phyloP scores from a whole-genome alignment of 2,329 filamentous ascomycete genomes.

The Fusarium phyllophilum region DNA sequence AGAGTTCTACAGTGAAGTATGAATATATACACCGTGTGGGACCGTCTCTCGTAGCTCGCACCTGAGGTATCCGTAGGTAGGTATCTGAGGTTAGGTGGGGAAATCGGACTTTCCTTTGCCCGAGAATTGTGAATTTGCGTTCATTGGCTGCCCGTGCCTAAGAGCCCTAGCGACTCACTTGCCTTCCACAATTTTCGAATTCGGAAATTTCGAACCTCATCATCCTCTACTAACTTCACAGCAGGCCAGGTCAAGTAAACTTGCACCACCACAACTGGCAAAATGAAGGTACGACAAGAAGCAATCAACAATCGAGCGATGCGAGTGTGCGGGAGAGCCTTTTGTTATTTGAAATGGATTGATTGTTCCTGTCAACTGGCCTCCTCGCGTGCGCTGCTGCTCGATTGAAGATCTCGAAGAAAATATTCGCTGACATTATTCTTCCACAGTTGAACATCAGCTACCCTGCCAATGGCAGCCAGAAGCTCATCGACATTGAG shows the following conservation, averaged over 20 bases:
- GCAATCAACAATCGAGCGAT: slow-evolving; percentile 5
- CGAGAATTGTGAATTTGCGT: slow-evolving; percentile 12
- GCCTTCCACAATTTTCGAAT: slow-evolving; percentile 45
- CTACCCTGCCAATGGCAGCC: slow-evolving; percentile 99
- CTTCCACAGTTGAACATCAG: slow-evolving; percentile 69
- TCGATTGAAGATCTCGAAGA: slow-evolving; percentile 8
- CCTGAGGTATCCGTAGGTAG: no score
- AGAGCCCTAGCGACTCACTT: slow-evolving; percentile 57
- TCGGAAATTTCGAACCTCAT: slow-evolving; percentile 49
- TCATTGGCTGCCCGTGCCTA: slow-evolving; percentile 49
- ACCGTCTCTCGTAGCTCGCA: slow-evolving; percentile 1
- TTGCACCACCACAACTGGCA: slow-evolving; percentile 59
- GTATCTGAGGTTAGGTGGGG: not conserved
- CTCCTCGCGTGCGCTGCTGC: not conserved
- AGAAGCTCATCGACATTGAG: slow-evolving; percentile 99
- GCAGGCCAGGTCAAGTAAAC: slow-evolving; percentile 56
- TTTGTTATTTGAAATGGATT: not conserved
- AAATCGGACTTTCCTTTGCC: slow-evolving; percentile 35
- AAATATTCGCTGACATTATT: slow-evolving; percentile 47
- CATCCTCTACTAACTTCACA: slow-evolving; percentile 51
- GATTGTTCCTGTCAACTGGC: not conserved
- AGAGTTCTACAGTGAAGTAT: not conserved
- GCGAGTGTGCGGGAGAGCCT: not conserved
- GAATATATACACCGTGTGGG: slow-evolving; percentile 8
- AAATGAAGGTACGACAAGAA: slow-evolving; percentile 57